A percentile compares a stretch with the other conserved stretches of the same genome.
phyloP scores from a whole-genome alignment of 441 rosid species.

The Eruca vesicaria region DNA sequence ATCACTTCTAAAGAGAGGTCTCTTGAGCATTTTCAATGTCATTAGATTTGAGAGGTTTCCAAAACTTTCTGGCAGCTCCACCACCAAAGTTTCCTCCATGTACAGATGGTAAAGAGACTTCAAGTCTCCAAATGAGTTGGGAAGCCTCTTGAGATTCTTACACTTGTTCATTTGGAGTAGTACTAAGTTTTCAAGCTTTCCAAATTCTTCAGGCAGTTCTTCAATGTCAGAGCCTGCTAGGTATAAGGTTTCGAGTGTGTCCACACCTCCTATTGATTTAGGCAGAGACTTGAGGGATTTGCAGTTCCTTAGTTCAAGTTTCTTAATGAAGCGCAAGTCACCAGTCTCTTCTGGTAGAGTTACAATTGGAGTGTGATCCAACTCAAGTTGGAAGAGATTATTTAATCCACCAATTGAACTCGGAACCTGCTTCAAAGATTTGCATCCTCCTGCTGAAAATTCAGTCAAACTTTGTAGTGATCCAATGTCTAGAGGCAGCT shows the following conservation, averaged over 20 bases:
- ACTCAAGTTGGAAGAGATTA: constrained; percentile 39
- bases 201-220: constrained; percentile 51
- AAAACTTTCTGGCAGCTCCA: constrained; percentile 53
- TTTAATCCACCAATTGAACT: constrained; percentile 45
- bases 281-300: constrained; percentile 42
- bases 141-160: constrained; percentile 47
- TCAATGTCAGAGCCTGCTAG: constrained; percentile 41
- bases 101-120: constrained; percentile 44
- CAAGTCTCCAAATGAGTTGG: constrained; percentile 52
- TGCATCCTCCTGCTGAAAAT: constrained; percentile 44
- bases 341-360: constrained; percentile 48
- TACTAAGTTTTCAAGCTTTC: constrained; percentile 46
- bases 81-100: constrained; percentile 49
- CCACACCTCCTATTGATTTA: constrained; percentile 44
- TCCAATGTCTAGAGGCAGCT: constrained; percentile 43
- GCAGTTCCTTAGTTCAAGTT: constrained; percentile 47
- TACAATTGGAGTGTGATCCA: constrained; percentile 43
- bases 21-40: constrained; percentile 47
- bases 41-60: constrained; percentile 51
- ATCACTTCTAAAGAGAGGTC: background rate
- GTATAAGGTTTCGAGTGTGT: constrained; percentile 37
- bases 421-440: constrained; percentile 32
- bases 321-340: constrained; percentile 39
- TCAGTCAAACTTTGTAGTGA: constrained; percentile 39
- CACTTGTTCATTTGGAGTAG: constrained; percentile 40